A percentile compares a stretch with the other conserved stretches of the same genome.
Evolutionary conservation across 441 rosid species (phyloP).

Genomic region (Euphorbia celastroides): DNA sequence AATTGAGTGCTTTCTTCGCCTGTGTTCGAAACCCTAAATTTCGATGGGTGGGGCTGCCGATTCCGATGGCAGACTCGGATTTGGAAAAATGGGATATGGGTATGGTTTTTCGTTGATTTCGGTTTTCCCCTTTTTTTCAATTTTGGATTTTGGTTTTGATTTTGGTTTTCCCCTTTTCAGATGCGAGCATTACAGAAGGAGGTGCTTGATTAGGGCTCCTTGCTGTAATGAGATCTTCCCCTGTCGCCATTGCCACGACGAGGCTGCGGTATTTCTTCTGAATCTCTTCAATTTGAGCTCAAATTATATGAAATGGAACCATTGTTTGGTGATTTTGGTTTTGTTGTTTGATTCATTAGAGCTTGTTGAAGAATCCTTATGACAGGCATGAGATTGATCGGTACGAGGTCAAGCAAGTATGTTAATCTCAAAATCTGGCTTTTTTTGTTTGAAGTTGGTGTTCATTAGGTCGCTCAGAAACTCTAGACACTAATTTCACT

Average conservation of each 20-base stretch:
- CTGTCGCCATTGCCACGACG: constrained; percentile 98
- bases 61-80: constrained; percentile 67
- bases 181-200: constrained; percentile 89
- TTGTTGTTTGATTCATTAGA: constrained; percentile 36
- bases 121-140: not conserved
- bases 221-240: constrained; percentile 89
- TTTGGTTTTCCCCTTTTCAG: constrained; percentile 26
- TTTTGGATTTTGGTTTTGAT: constrained; percentile 2
- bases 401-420: constrained; percentile 70
- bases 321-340: constrained; percentile 11
- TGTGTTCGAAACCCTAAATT: no score
- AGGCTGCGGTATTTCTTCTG: constrained; percentile 46
- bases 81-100: constrained; percentile 96
- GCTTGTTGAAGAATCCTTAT: constrained; percentile 46
- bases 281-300: constrained; percentile 11
- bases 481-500: no score
- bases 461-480: no score
- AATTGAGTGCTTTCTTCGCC: constrained; percentile 9
- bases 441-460: not conserved
- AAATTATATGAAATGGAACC: not conserved
- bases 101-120: constrained; percentile 16
- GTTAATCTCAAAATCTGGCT: constrained; percentile 7
- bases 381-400: constrained; percentile 80
- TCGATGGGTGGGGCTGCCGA: constrained; percentile 61
- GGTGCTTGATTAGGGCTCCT: constrained; percentile 89